Evolutionary conservation across 2,329 filamentous ascomycete genomes (phyloP).

Genomic region (Beauveria varroae): DNA sequence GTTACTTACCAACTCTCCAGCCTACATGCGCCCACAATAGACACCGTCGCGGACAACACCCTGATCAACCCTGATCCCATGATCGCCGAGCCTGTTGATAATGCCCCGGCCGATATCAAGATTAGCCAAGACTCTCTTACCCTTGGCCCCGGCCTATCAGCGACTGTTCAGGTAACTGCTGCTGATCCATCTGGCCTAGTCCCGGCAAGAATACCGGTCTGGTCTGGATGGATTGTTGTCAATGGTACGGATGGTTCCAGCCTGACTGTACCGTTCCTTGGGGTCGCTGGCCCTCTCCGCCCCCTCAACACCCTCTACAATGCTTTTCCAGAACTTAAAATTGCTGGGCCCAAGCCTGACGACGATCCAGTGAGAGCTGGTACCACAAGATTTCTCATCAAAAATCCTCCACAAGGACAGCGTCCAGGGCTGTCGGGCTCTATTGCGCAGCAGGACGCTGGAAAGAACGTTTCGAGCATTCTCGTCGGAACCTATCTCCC

Average conservation of each 20-base stretch:
- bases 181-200: slow-evolving; percentile 30
- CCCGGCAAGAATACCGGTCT: slow-evolving; percentile 28
- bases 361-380: not conserved
- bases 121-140: slow-evolving; percentile 37
- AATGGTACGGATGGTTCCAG: slow-evolving; percentile 27
- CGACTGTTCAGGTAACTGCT: slow-evolving; percentile 37
- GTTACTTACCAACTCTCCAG: slow-evolving; percentile 46
- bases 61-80: not conserved
- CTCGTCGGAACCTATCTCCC: not conserved
- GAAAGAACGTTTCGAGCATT: not conserved
- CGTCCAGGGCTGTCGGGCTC: not conserved
- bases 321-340: not conserved
- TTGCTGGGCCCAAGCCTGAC: not conserved
- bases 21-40: slow-evolving; percentile 28
- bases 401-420: not conserved
- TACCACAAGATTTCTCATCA: not conserved
- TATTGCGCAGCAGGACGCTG: not conserved
- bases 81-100: slow-evolving; percentile 22
- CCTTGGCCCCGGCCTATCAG: slow-evolving; percentile 32
- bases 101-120: slow-evolving; percentile 32
- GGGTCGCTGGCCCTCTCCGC: slow-evolving; percentile 19
- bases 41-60: not conserved
- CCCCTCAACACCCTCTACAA: not conserved
- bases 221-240: slow-evolving; percentile 35
- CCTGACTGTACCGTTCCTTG: slow-evolving; percentile 33